phyloP scores from a whole-genome alignment of 2,329 filamentous ascomycete species.

The Teratosphaeria destructans region DNA sequence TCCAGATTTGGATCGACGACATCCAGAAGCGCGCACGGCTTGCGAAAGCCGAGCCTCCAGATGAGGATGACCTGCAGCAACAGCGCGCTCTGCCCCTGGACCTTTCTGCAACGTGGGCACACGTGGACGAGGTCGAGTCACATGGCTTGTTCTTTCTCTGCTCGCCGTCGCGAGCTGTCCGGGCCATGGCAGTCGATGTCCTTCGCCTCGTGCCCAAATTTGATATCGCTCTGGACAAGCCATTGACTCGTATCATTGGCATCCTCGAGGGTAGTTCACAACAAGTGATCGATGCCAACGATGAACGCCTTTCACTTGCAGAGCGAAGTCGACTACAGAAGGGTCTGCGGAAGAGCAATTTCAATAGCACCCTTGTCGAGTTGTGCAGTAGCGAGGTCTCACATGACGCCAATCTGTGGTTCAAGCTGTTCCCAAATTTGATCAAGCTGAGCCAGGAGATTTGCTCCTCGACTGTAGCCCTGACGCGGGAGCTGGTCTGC shows the following conservation, averaged over 20 bases:
- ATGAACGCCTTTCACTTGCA: conserved; percentile 81
- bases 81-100: conserved; percentile 46
- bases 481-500: conserved; percentile 86
- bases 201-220: conserved; percentile 88
- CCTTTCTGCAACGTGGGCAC: conserved; percentile 75
- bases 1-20: conserved; percentile 96
- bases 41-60: conserved; percentile 49
- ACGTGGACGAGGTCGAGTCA: conserved; percentile 93
- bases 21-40: conserved; percentile 78
- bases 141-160: conserved; percentile 96
- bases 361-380: conserved; percentile 78
- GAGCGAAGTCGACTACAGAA: conserved; percentile 87
- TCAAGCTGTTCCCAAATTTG: conserved; percentile 94
- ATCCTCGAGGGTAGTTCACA: conserved; percentile 85
- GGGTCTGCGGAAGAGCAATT: conserved; percentile 74
- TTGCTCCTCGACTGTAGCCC: conserved; percentile 81
- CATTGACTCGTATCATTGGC: conserved; percentile 69
- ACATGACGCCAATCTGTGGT: conserved; percentile 92
- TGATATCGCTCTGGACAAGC: conserved; percentile 73
- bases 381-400: conserved; percentile 91
- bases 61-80: conserved; percentile 44
- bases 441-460: conserved; percentile 83
- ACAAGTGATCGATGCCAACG: conserved; percentile 82
- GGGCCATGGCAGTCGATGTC: conserved; percentile 84
- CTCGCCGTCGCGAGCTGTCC: conserved; percentile 83